Evolutionary conservation across 345 rosid species (phyloP).

Genomic region (Lumnitzera littorea): DNA sequence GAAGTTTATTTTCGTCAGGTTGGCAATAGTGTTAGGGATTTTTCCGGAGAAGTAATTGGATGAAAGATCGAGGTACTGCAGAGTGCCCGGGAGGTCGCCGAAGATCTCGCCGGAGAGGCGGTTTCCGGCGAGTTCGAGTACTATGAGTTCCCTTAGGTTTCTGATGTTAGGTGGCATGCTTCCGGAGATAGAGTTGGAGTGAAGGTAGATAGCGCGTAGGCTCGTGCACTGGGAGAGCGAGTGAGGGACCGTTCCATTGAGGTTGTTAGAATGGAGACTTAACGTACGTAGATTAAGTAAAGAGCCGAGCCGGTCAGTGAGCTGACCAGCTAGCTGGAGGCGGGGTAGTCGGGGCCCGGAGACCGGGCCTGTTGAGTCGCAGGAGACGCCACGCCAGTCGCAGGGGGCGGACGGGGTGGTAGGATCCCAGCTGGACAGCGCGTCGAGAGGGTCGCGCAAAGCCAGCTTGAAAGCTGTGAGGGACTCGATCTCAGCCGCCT

Average conservation of each 20-base stretch:
- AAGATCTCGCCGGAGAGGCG: conserved; percentile 62
- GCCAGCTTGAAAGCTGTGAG: conserved; percentile 61
- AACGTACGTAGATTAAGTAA: conserved; percentile 51
- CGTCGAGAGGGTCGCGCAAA: conserved; percentile 72
- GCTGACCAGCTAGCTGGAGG: conserved; percentile 67
- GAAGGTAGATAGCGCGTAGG: conserved; percentile 63
- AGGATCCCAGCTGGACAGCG: conserved; percentile 63
- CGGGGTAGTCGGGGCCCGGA: conserved; percentile 67
- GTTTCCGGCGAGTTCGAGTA: conserved; percentile 63
- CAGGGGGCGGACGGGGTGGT: conserved; percentile 72
- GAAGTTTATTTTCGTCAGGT: conserved; percentile 37
- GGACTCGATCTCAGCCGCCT: conserved; percentile 52
- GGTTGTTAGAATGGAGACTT: conserved; percentile 64
- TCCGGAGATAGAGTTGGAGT: conserved; percentile 90
- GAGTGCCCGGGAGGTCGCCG: conserved; percentile 30
- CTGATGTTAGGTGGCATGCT: conserved; percentile 43
- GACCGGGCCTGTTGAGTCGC: conserved; percentile 43
- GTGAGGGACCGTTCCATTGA: conserved; percentile 70
- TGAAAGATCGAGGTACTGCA: conserved; percentile 65
- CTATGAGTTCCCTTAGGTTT: conserved; percentile 51
- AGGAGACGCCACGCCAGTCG: conserved; percentile 84
- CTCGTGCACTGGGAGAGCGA: conserved; percentile 65
- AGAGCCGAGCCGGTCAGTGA: conserved; percentile 45
- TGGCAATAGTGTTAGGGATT: conserved; percentile 22
- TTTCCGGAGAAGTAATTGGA: conserved; percentile 66